Base-by-base conservation (phyloP, 768 basidiomycete genomes). In the Boletellus ananas region DNA sequence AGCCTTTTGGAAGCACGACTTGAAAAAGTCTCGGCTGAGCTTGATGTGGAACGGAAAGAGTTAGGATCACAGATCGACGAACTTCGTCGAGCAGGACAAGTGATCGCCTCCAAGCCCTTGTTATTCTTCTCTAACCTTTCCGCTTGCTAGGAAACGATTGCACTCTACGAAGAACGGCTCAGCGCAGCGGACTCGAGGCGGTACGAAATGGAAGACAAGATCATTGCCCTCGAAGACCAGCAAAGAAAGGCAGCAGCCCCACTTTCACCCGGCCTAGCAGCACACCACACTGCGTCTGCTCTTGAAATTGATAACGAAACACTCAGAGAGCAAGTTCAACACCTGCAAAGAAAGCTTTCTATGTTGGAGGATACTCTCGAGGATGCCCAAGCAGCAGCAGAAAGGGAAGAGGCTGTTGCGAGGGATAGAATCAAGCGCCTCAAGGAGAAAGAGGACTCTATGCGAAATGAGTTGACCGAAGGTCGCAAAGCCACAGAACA, bases 241-340 rank as follows among this genome's bases (percentile, higher is more conserved):
- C 65, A 70, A 8, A 62, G 67, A 51, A 65, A 65, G 20, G 56
- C 57, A 13, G 51, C 65, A 12, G 58, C 54, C 43, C 66, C 70
- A 21, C 60, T 62, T 16, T 70, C 74, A 42, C 65, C 76, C 33
- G 51, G 64, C 34, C 63, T 71, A 4, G 55, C 62, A 9, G 64
- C 72, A 2, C 70, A 69, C 7, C 71, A 73, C 23, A 74, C 79
- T 4, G 70, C 80, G 5, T 84, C 90, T 9, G 94, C 94, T 0
- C 79, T 84, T 3, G 83, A 92, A 62, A 98, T 99, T 55, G 94
- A 99, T 68, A 97, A 97, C 60, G 94, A 98, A 66, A 85, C 82
- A 13, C 79, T 97, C 12, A 83, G 79, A 14, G 94, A 94, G 25
- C 94, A 99, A 65, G 78, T 92, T n/a, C 79, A 81, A 35, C 90